Evolutionary conservation across 495 filamentous ascomycete species (phyloP).

Genomic region (Mytilinidion resinicola): DNA sequence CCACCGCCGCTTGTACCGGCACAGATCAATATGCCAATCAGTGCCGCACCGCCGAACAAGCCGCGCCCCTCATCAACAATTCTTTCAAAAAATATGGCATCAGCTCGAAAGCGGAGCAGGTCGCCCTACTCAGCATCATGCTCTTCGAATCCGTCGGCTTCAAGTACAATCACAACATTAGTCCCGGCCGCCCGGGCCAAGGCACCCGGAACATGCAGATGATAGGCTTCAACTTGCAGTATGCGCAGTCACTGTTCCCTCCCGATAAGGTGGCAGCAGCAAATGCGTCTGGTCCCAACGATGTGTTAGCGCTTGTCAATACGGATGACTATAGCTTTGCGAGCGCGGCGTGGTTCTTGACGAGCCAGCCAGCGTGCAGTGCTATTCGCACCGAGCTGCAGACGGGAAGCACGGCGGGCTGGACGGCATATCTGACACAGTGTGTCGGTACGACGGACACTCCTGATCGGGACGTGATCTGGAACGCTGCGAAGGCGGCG

Average conservation of each 20-base stretch:
- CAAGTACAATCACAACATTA: constrained; percentile 33
- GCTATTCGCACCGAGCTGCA: constrained; percentile 44
- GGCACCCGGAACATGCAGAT: constrained; percentile 80
- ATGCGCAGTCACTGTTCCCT: constrained; percentile 40
- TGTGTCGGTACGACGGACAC: constrained; percentile 57
- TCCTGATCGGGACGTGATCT: constrained; percentile 49
- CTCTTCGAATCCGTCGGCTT: constrained; percentile 57
- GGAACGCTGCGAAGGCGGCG: constrained; percentile 36
- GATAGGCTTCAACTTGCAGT: constrained; percentile 52
- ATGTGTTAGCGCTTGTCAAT: constrained; percentile 53
- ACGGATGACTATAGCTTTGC: constrained; percentile 60
- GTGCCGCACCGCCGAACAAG: constrained; percentile 61
- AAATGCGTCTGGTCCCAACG: constrained; percentile 35
- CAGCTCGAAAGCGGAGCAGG: constrained; percentile 30
- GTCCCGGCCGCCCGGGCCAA: constrained; percentile 55
- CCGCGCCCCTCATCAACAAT: constrained; percentile 49
- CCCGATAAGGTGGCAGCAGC: constrained; percentile 19
- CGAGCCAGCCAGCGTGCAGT: constrained; percentile 49
- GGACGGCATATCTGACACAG: constrained; percentile 50
- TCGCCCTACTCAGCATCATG: constrained; percentile 34
- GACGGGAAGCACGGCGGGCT: constrained; percentile 50
- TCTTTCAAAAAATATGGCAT: constrained; percentile 55
- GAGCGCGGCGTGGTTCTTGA: constrained; percentile 68
- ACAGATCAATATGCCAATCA: constrained; percentile 41
- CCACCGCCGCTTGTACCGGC: constrained; percentile 42